phyloP scores from a whole-genome alignment of 2,329 filamentous ascomycete genomes.

The Colletotrichum scovillei region DNA sequence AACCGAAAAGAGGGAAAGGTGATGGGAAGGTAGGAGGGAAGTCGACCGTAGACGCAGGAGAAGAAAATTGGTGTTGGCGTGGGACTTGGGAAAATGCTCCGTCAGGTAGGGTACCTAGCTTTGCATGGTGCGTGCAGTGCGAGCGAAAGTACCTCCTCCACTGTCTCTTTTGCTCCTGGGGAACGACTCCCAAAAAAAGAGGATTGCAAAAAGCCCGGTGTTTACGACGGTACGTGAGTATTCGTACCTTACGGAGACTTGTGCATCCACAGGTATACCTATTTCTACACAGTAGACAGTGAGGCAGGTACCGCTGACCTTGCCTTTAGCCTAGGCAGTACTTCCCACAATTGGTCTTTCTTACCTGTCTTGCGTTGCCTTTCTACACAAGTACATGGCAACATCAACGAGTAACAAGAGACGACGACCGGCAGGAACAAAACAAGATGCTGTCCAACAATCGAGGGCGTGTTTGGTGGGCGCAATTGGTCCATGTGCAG shows the following conservation, averaged over 20 bases:
- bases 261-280: not conserved
- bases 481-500: not conserved
- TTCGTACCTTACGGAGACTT: no score
- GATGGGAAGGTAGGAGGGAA: conserved; percentile 44
- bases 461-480: not conserved
- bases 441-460: not conserved
- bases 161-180: not conserved
- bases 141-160: conserved; percentile 3
- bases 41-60: conserved; percentile 31
- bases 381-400: not conserved
- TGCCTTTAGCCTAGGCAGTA: not conserved
- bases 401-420: not conserved
- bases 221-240: not conserved
- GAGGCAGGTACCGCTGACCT: not conserved
- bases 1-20: conserved; percentile 39
- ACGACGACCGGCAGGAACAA: not conserved
- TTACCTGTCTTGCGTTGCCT: no score
- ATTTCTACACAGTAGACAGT: not conserved
- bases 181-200: not conserved
- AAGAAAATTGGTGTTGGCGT: conserved; percentile 37
- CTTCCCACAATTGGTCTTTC: not conserved
- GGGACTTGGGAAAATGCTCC: conserved; percentile 37
- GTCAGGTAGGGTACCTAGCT: conserved; percentile 11
- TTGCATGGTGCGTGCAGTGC: not conserved
- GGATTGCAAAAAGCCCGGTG: not conserved